Evolutionary conservation across 2,329 filamentous ascomycete species (phyloP), one percentile per base, ranked within the genome.

Genomic region (Botrytis galanthina): DNA sequence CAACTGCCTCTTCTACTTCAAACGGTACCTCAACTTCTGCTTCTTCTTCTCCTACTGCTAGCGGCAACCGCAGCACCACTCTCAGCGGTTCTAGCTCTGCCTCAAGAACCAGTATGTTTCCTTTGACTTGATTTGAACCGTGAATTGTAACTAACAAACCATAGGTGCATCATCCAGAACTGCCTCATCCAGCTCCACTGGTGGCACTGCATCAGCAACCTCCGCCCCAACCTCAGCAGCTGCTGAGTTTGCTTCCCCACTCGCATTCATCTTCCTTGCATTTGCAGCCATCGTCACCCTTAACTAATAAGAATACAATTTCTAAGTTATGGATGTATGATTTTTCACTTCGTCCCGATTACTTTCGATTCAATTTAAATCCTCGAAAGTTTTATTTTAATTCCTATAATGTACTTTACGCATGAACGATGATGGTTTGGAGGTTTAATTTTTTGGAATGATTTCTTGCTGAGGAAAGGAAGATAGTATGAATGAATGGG

Each of bases 251-350:
- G 75, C 79, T 46, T 78, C 76, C 42, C 79, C 79, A 64, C 75
- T 81, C 12, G 79, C 79, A n/a, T 73, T 81, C 39, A 75, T 80
- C 69, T 75, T 79, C 77, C 70, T 80, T 46, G 77, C 77, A 35
- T 68, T 81, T 71, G 78, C 78, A 29, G 79, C 79, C n/a, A 67
- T 81, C 51, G 62, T 79, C 44, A 77, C 73, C 46, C 74, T 80
- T 70, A 79, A 80, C 76, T 80, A 80, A 75, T 80, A 80, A 75
- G 73, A 42, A 16, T 29, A 29, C 12, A 39, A 18, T 60, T 32
- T 37, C 26, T 35, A 26, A 60, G 44, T 51, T 73, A 14, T 42
- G n/a, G 62, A 54, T 42, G 37, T 7, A 66, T 42, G n/a, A 44
- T 59, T 22, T 72, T 72, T 59, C 46, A 14, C n/a, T 72, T 72